phyloP scores from a whole-genome alignment of 2,329 filamentous ascomycete genomes.

The Curvularia sp. region DNA sequence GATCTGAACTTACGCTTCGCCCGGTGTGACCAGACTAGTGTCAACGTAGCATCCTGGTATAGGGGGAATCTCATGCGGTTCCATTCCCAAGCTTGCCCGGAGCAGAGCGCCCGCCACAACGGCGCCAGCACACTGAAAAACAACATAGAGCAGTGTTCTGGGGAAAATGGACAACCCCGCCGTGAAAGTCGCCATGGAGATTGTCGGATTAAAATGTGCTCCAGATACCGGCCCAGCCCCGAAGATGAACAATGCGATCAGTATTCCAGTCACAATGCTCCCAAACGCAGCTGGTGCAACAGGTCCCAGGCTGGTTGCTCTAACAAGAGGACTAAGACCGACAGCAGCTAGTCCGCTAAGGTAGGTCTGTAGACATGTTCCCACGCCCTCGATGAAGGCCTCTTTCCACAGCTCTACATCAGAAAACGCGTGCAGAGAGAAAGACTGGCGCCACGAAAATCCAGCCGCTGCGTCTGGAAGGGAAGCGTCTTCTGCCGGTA shows the following conservation, averaged over 20 bases:
- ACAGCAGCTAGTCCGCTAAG: conserved; percentile 28
- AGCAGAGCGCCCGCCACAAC: conserved; percentile 56
- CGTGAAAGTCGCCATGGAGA: conserved; percentile 62
- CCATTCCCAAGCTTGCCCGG: conserved; percentile 35
- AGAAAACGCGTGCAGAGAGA: conserved; percentile 14
- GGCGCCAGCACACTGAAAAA: conserved; percentile 56
- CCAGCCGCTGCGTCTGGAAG: not conserved
- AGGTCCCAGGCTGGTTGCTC: conserved; percentile 37
- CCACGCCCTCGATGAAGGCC: conserved; percentile 31
- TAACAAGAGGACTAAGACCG: conserved; percentile 19
- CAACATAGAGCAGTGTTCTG: conserved; percentile 57
- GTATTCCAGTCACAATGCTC: conserved; percentile 51
- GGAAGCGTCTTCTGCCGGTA: not conserved
- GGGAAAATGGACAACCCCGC: conserved; percentile 59
- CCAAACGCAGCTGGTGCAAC: conserved; percentile 32
- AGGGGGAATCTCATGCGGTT: conserved; percentile 18
- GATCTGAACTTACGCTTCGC: conserved; percentile 43
- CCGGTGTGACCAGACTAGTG: conserved; percentile 46
- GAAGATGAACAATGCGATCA: conserved; percentile 59
- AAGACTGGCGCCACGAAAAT: not conserved
- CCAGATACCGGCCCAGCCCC: conserved; percentile 57
- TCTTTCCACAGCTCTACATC: conserved; percentile 35
- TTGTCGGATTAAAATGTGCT: conserved; percentile 62
- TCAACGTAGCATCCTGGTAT: conserved; percentile 37
- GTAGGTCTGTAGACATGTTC: conserved; percentile 33